Conservation (phyloP, 768 basidiomycete genomes). For the Kwoniella shandongensis region DNA sequence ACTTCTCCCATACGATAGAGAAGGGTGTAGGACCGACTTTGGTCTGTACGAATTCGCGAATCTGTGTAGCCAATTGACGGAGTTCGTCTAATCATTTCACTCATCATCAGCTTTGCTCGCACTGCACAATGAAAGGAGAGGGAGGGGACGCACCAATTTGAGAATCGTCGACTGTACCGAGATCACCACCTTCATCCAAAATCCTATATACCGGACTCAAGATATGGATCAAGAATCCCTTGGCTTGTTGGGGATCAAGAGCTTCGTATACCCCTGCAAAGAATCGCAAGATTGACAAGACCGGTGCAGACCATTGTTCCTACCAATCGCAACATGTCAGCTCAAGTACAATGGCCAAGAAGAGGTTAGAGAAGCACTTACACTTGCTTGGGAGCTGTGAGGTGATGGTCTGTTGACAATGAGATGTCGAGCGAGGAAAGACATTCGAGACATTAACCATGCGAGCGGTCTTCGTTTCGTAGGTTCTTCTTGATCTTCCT, state of each 20-base stretch:
- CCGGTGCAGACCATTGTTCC: slow-evolving; percentile 80
- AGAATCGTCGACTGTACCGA: slow-evolving; percentile 24
- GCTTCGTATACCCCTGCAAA: slow-evolving; percentile 85
- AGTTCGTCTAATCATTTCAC: slow-evolving; percentile 65
- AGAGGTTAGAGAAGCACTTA: slow-evolving; percentile 8
- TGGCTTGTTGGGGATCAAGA: slow-evolving; percentile 63
- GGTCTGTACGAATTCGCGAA: slow-evolving; percentile 79
- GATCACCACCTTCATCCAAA: slow-evolving; percentile 68
- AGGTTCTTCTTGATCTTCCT: slow-evolving; percentile 47
- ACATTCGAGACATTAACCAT: slow-evolving; percentile 93
- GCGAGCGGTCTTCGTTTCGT: slow-evolving; percentile 60
- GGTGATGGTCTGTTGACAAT: slow-evolving; percentile 44
- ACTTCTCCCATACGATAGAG: slow-evolving; percentile 71
- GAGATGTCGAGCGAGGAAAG: slow-evolving; percentile 66
- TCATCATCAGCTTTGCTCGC: background rate
- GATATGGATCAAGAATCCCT: slow-evolving; percentile 76
- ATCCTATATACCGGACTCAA: slow-evolving; percentile 83
- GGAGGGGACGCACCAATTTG: slow-evolving; percentile 35
- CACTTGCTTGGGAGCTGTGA: slow-evolving; percentile 19
- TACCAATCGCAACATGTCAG: slow-evolving; percentile 46
- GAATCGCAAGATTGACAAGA: slow-evolving; percentile 78
- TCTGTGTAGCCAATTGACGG: slow-evolving; percentile 73
- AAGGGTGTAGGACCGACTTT: slow-evolving; percentile 89
- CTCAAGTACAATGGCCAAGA: background rate
- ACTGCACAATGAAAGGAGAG: background rate